Evolutionary conservation across 2,329 filamentous ascomycete species (phyloP).

Genomic region (Diaporthe eres): DNA sequence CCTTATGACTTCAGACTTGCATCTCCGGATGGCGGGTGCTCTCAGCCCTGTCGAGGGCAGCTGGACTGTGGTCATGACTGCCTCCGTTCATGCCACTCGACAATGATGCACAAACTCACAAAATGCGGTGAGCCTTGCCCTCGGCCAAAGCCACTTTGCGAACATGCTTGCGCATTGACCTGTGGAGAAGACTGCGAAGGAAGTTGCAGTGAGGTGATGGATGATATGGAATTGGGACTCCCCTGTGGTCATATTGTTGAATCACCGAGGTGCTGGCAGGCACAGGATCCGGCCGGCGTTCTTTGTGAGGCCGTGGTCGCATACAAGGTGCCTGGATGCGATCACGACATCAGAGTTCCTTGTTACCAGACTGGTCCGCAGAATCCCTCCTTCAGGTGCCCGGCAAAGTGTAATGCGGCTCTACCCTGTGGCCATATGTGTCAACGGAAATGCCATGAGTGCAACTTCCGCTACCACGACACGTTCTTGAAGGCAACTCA

Average conservation of each 20-base stretch:
- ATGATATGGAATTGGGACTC: slow-evolving; percentile 46
- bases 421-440: slow-evolving; percentile 74
- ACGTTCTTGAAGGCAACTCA: slow-evolving; percentile 56
- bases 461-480: slow-evolving; percentile 55
- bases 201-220: slow-evolving; percentile 53
- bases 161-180: slow-evolving; percentile 57
- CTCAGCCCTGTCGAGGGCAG: neutral
- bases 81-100: slow-evolving; percentile 61
- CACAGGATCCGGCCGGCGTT: slow-evolving; percentile 61
- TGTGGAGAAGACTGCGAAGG: slow-evolving; percentile 61
- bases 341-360: slow-evolving; percentile 63
- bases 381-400: slow-evolving; percentile 60
- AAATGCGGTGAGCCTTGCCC: slow-evolving; percentile 61
- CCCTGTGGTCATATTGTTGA: slow-evolving; percentile 58
- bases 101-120: slow-evolving; percentile 61
- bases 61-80: slow-evolving; percentile 49
- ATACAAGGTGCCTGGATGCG: slow-evolving; percentile 67
- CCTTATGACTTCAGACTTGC: neutral
- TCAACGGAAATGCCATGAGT: slow-evolving; percentile 62
- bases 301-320: slow-evolving; percentile 62
- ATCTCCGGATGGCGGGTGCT: neutral
- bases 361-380: slow-evolving; percentile 64
- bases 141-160: slow-evolving; percentile 57
- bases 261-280: slow-evolving; percentile 54
- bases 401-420: slow-evolving; percentile 57